These are phyloP conservation scores for Maudiozyma barnettii DNA, from an alignment of 805 yeast genomes.

Conservation along the genomic window DNA sequence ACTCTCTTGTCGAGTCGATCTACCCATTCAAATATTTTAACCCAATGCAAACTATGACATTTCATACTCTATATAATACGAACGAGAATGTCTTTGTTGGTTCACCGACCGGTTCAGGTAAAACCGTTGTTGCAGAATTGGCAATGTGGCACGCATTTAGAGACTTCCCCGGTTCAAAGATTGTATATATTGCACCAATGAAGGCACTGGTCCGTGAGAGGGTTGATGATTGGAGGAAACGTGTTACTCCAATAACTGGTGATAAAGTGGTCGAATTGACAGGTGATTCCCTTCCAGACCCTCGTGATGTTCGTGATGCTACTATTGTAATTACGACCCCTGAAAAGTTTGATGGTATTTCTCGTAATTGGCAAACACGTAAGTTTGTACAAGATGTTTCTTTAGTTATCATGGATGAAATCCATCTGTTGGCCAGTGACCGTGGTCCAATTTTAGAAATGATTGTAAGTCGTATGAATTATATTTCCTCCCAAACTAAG, in stretches of 20 bases:
- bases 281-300: conserved; percentile 88
- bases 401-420: conserved; percentile 88
- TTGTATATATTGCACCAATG: conserved; percentile 87
- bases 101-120: conserved; percentile 98
- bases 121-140: conserved; percentile 91
- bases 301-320: conserved; percentile 68
- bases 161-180: conserved; percentile 72
- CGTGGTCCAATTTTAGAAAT: conserved; percentile 97
- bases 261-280: conserved; percentile 81
- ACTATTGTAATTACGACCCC: conserved; percentile 91
- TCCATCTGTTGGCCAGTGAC: conserved; percentile 91
- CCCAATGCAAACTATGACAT: conserved; percentile 97
- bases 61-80: conserved; percentile 77
- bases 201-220: conserved; percentile 95
- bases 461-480: conserved; percentile 77
- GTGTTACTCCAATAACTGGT: conserved; percentile 84
- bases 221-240: conserved; percentile 77
- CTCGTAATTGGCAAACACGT: conserved; percentile 80
- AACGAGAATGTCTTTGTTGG: conserved; percentile 83
- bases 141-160: conserved; percentile 96
- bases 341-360: conserved; percentile 95
- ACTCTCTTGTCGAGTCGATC: conserved; percentile 54
- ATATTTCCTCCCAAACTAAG: conserved; percentile 50
- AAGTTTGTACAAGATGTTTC: conserved; percentile 79
- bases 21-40: conserved; percentile 83